Base-by-base conservation (phyloP, 2,329 filamentous ascomycete genomes). In the Verticillium isaacii region DNA sequence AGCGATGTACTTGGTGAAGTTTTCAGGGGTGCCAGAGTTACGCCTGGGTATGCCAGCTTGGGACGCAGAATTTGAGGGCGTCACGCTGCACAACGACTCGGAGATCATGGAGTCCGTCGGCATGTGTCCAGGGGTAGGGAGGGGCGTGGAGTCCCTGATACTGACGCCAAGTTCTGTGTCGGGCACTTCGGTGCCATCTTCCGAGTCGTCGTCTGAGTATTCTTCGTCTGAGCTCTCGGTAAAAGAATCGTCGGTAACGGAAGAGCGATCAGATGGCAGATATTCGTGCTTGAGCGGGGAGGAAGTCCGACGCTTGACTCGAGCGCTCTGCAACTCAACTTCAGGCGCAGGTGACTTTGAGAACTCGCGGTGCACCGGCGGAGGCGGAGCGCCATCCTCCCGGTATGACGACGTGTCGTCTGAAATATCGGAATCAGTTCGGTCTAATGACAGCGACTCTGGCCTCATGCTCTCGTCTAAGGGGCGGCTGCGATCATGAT, bases 261-360 rank as follows among this genome's bases (percentile, higher is more conserved):
- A 88, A 0, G 84, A 87, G 57, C 81, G 75, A 58, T 88, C 85
- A 1, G 95, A 98, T 15, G 94, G 94, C 65, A 93, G 89, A 69
- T 97, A 99, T 76, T 99, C 94, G 72, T 98, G 94, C 78, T 99
- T 99, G 58, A 99, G 80, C 0, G 95, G 95, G 1, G 95, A 99
- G 0, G 95, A 98, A 1, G 88, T 90, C 19, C 93, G 87, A 55
- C 93, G 86, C 70, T 89, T 85, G 25, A 85, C 66, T 73, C 73
- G 81, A 66, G 73, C 73, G 67, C 68, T 74, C 69, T 72, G 76
- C 72, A 68, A 74, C 68, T 78, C 88, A 70, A 70, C 79, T 71
- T 73, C 87, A 66, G 72, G 81, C 61, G 63, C 78, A 65, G 75
- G 64, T 64, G 78, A 73, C 66, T 78, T 74, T 56, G 75, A 73